A percentile compares a stretch with the other conserved stretches of the same genome.
Conservation (phyloP, 768 basidiomycete species). For the Auricularia cornea region DNA sequence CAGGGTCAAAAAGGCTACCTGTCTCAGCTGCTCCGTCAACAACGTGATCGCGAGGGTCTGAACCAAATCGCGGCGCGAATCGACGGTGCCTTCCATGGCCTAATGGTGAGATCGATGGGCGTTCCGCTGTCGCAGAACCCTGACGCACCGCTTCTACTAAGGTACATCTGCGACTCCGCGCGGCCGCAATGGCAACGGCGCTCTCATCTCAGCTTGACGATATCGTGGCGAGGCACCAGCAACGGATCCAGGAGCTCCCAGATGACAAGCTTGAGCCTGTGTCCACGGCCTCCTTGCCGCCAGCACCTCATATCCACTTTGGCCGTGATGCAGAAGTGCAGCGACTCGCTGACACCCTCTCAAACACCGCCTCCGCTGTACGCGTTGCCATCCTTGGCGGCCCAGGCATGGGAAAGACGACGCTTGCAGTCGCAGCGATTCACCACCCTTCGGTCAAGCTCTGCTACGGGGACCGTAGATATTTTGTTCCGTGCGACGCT, state of each 20-base stretch:
- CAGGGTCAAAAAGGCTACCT: neutral
- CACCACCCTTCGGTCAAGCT: constrained; percentile 15
- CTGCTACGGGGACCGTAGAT: constrained; percentile 16
- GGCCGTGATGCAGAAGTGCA: neutral
- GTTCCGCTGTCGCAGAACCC: too few relatives aligned
- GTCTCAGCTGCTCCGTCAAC: neutral
- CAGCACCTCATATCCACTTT: neutral
- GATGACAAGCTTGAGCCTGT: neutral
- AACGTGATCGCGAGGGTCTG: neutral
- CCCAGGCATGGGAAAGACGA: constrained; percentile 36
- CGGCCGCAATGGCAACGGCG: too few relatives aligned
- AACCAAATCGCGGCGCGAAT: neutral
- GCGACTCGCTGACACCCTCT: neutral
- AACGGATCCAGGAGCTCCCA: too few relatives aligned
- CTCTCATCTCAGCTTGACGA: too few relatives aligned
- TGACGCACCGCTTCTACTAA: too few relatives aligned
- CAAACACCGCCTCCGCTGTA: neutral
- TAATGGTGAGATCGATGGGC: too few relatives aligned
- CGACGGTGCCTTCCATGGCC: neutral
- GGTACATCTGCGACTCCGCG: neutral
- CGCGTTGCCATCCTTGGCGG: constrained; percentile 15
- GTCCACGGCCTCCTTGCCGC: neutral
- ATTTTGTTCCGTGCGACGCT: constrained; percentile 28
- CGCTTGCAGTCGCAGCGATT: constrained; percentile 26
- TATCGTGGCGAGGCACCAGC: neutral